Evolutionary conservation across 2,329 filamentous ascomycete genomes (phyloP), one percentile per base, ranked within the genome.

Genomic region (Neophaeococcomyces aloes): DNA sequence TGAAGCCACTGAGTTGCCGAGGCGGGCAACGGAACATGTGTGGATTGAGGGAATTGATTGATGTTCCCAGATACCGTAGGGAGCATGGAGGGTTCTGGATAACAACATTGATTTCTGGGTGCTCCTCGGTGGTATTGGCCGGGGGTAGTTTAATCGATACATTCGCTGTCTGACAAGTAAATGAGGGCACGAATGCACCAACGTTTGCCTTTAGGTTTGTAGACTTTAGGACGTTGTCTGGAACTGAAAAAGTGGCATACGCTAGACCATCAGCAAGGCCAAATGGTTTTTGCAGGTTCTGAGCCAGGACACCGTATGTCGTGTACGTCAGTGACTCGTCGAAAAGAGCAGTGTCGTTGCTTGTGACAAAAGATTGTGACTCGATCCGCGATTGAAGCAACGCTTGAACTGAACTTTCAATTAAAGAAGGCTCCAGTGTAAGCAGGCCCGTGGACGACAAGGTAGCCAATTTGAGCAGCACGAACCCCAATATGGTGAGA

Each of bases 371-470:
- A 13, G 45, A 44, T 7, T 46, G 46, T 27, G 23, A 27, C 10
- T 10, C 23, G 10, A 27, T 27, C 10, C 10, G 23, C 23, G 23
- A 27, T 10, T 27, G 23, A 10, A 27, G 23, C 23, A 10, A 27
- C 23, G 23, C 23, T 27, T 27, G 5, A 27, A 10, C 10, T 6
- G 5, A 10, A 5, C 23, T 5, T 27, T 27, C 29, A 13, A 42
- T 13, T 10, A 25, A 10, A 6, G 38, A 34, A 15, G 53, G 38
- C 32, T 54, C 51, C 30, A 59, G 47, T 27, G 57, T 52, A 23
- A 62, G 46, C 14, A 62, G 42, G 38, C 57, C 58, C 0, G 59
- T 62, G 1, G 52, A 51, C 4, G 34, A 40, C 10, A 54, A 25
- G 1, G 45, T 47, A 2, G 57, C 56, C 13, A 56, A 36, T n/a